Evolutionary conservation across 1,284 basidiomycete genomes (phyloP).

Genomic region (Prillingera fragicola): DNA sequence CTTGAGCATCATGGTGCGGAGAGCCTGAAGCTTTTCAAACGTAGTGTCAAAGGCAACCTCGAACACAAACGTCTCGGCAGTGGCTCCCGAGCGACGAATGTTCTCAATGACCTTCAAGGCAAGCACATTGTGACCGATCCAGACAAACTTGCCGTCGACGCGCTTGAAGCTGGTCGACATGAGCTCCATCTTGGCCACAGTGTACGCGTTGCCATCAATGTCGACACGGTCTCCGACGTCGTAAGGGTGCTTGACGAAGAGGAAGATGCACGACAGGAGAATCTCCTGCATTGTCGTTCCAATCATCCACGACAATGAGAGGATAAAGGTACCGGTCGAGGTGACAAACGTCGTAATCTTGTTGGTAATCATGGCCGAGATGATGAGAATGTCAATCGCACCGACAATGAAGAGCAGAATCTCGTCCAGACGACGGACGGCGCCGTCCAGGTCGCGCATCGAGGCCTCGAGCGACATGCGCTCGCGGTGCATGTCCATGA

Average conservation of each 20-base stretch:
- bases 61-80: slow-evolving; percentile 59
- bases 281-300: slow-evolving; percentile 57
- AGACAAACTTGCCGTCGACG: slow-evolving; percentile 53
- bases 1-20: slow-evolving; percentile 72
- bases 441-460: slow-evolving; percentile 86
- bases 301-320: slow-evolving; percentile 86
- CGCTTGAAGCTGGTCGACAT: slow-evolving; percentile 61
- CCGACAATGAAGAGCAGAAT: slow-evolving; percentile 53
- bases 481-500: slow-evolving; percentile 78
- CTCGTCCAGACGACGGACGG: slow-evolving; percentile 60
- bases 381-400: slow-evolving; percentile 64
- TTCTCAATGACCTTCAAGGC: slow-evolving; percentile 59
- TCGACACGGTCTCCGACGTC: slow-evolving; percentile 79
- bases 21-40: slow-evolving; percentile 73
- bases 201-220: slow-evolving; percentile 55
- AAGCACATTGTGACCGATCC: slow-evolving; percentile 60
- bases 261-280: slow-evolving; percentile 59
- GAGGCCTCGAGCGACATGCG: slow-evolving; percentile 76
- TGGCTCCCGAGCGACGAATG: slow-evolving; percentile 51
- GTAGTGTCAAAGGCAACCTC: slow-evolving; percentile 73
- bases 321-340: slow-evolving; percentile 72
- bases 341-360: slow-evolving; percentile 69
- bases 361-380: slow-evolving; percentile 67
- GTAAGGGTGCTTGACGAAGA: slow-evolving; percentile 80
- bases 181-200: slow-evolving; percentile 80